Base-by-base conservation (phyloP, 164 flowering plant genomes). In the Aristolochia californica region DNA sequence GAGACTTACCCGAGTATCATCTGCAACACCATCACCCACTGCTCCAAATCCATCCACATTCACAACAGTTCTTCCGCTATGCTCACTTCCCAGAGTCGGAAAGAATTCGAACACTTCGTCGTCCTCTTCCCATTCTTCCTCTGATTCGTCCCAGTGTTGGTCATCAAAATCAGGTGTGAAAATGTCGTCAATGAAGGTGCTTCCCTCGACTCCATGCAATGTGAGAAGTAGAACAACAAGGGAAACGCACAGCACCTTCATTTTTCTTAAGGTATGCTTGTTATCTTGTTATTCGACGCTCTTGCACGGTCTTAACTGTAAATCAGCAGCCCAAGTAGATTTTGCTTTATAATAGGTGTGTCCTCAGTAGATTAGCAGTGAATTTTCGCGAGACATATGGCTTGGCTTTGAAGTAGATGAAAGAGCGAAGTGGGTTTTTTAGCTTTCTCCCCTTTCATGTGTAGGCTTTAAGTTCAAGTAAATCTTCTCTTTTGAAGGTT, bases 1-100 rank as follows among this genome's bases (percentile, higher is more conserved):
- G n/a, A n/a, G n/a, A n/a, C n/a, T n/a, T 67, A 87, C 99, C 91
- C 80, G 71, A 18, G 99, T 89, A 69, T 93, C 97, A 83, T 93
- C 99, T 48, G 96, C 59, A 64, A 76, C 68, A 48, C 97, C 99
- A 83, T 93, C 90, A 45, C 99, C 99, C 59, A 60, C 83, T 28
- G 99, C 97, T 58, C 94, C 96, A 68, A 85, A 87, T 64, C 75
- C 67, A 69, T 89, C 94, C 49, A 89, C 97, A 72, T 84, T 89
- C 45, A 89, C 83, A 57, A 85, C 70, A 71, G 74, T 73, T 69
- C 82, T 82, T 40, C 62, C 64, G 43, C 75, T 74, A 24, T 60
- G 67, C 54, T 69, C 62, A 59, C 83, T 80, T 49, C 55, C 59
- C 81, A 75, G 76, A 12, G 65, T 71, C 11, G 76, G 70, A 50